Conservation (phyloP, 2,329 filamentous ascomycete species). For the Trichophyton schoenleinii region DNA sequence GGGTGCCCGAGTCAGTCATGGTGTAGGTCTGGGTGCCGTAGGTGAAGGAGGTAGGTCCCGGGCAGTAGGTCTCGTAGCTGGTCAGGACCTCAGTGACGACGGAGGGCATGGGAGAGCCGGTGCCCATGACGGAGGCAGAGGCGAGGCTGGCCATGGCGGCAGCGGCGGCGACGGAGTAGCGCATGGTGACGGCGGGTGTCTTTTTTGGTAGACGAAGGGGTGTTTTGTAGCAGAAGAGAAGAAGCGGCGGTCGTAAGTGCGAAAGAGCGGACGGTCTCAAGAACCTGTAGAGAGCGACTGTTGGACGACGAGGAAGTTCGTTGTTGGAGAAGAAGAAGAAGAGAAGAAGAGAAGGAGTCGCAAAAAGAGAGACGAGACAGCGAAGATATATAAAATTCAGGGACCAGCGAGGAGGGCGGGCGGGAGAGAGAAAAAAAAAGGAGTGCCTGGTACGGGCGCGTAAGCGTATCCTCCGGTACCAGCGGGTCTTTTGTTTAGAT, state of each 20-base stretch:
- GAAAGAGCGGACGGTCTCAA: constrained; percentile 29
- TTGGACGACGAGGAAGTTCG: constrained; percentile 1
- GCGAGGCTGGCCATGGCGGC: constrained; percentile 30
- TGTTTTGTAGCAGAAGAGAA: background rate
- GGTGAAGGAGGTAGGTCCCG: constrained; percentile 50
- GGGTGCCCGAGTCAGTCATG: constrained; percentile 54
- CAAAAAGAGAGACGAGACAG: constrained; percentile 1
- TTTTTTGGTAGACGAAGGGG: constrained; percentile 7
- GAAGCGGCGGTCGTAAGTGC: background rate
- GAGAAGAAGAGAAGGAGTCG: constrained; percentile 11
- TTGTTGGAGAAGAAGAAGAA: constrained; percentile 8
- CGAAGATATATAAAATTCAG: constrained; percentile 10
- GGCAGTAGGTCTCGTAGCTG: constrained; percentile 60
- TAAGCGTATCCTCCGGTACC: background rate
- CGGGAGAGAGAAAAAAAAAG: background rate
- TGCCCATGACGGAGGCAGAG: constrained; percentile 19
- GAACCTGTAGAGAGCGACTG: constrained; percentile 17
- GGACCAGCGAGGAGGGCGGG: background rate
- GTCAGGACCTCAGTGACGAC: constrained; percentile 35
- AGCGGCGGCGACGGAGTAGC: constrained; percentile 35
- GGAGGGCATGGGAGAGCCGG: constrained; percentile 4
- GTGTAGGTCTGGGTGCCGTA: constrained; percentile 56
- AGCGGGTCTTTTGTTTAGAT: background rate
- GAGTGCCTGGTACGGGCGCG: background rate
- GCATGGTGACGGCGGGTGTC: constrained; percentile 31